Base-by-base conservation (phyloP, 2,329 filamentous ascomycete species). In the Paecilomyces niveus region DNA sequence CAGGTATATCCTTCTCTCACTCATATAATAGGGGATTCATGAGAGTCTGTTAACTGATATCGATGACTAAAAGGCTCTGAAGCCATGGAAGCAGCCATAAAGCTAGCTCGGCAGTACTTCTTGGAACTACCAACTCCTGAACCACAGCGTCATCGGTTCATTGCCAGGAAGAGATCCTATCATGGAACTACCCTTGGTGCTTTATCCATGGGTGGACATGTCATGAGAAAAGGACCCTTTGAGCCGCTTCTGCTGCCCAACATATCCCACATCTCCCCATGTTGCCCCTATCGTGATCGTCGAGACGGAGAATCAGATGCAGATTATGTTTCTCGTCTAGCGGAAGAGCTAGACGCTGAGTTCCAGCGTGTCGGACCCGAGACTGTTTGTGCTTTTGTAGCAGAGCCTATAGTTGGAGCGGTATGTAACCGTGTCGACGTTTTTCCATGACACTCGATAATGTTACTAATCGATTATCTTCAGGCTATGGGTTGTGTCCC, bases 151-250 rank as follows among this genome's bases (percentile, higher is more conserved):
- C 77, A 76, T 0, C 78, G 81, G 54, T 88, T 88, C 72, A 88
- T 92, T 64, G 79, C 85, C 5, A 81, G 88, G 15, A 74, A 83
- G 31, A 79, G 84, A 22, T 87, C 84, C 10, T 92, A 89, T 65
- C 89, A 92, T 64, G 89, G 89, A 5, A 85, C 81, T 29, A 90
- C 88, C 0, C 70, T 92, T 0, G 88, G 88, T 0, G 80, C 88
- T 1, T 78, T 92, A 57, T 81, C 83, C 0, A 76, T 88, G 15
- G 81, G 87, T 9, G 87, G 87, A 9, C 85, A 90, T 68, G 72
- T 80, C 3, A 76, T 77, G 4, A 80, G 89, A 35, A 81, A 85
- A 58, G 77, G 80, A 1, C 79, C 84, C 1, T 92, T 87, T 65
- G 81, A 86, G 63, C 78, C 80, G 1, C 78, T 88, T 24, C 74